Percentiles rank a stretch among this genome's conserved stretches.
These are phyloP conservation scores for Botrytis byssoidea DNA, from an alignment of 2,329 filamentous ascomycete genomes.

Conservation along the genomic window DNA sequence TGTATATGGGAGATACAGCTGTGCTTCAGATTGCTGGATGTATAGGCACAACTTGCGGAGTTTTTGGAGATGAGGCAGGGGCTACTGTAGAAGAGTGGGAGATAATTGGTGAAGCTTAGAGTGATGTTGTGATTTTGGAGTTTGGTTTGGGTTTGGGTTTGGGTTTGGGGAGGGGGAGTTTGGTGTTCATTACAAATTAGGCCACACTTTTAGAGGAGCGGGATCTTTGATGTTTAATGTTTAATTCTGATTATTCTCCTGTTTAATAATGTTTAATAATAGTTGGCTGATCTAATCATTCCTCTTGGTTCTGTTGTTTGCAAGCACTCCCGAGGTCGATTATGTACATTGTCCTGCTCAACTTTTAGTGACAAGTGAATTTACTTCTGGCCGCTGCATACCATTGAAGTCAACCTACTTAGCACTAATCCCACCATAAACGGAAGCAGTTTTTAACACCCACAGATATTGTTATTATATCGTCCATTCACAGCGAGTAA, in stretches of 20 bases:
- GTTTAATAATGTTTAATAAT: neutral
- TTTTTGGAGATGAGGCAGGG: conserved; percentile 38
- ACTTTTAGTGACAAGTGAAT: neutral
- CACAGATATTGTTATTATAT: neutral
- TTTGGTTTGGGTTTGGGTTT: neutral
- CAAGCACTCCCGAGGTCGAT: neutral
- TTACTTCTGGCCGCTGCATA: neutral
- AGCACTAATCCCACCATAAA: neutral
- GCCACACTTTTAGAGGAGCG: neutral
- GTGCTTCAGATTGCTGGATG: conserved; percentile 47
- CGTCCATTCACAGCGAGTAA: neutral
- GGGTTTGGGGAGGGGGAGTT: neutral
- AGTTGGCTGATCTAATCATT: neutral
- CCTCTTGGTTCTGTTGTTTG: neutral
- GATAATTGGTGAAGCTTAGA: conserved; percentile 32
- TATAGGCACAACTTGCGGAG: conserved; percentile 29
- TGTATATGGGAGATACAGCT: conserved; percentile 28
- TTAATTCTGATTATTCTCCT: neutral
- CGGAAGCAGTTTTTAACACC: neutral
- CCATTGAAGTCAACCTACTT: neutral
- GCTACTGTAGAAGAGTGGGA: conserved; percentile 53
- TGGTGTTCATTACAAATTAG: neutral
- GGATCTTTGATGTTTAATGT: neutral
- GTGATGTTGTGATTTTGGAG: neutral
- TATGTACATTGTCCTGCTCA: neutral